These are phyloP conservation scores for Stemphylium beticola DNA, from an alignment of 2,329 filamentous ascomycete species.

Conservation along the genomic window DNA sequence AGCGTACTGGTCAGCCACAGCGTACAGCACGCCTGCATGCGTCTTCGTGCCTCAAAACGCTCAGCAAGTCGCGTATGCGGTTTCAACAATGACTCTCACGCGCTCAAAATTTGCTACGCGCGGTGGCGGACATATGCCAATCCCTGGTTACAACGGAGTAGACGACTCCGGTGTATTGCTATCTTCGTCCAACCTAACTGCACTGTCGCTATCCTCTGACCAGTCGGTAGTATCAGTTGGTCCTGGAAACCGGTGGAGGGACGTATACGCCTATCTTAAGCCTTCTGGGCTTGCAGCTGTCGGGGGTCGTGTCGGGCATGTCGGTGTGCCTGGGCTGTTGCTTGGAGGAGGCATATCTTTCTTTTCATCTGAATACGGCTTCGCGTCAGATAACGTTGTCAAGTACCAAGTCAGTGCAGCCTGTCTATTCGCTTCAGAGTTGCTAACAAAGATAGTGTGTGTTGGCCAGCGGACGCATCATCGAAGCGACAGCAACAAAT, in stretches of 20 bases:
- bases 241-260: slow-evolving; percentile 38
- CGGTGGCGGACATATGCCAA: slow-evolving; percentile 35
- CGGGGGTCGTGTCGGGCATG: slow-evolving; percentile 36
- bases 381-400: slow-evolving; percentile 27
- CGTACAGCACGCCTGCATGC: slow-evolving; percentile 23
- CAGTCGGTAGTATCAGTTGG: slow-evolving; percentile 32
- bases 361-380: slow-evolving; percentile 26
- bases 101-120: slow-evolving; percentile 27
- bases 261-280: slow-evolving; percentile 38
- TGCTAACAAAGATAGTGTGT: slow-evolving; percentile 25
- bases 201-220: slow-evolving; percentile 30
- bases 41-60: slow-evolving; percentile 27
- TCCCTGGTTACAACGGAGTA: slow-evolving; percentile 23
- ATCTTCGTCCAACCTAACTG: slow-evolving; percentile 24
- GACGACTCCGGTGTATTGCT: slow-evolving; percentile 25
- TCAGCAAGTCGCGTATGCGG: slow-evolving; percentile 23
- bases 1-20: slow-evolving; percentile 19
- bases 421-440: not conserved
- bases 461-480: slow-evolving; percentile 30
- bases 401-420: slow-evolving; percentile 25
- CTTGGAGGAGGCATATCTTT: slow-evolving; percentile 36
- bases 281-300: slow-evolving; percentile 27
- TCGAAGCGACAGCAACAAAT: slow-evolving; percentile 26
- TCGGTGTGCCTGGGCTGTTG: slow-evolving; percentile 39
- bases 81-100: slow-evolving; percentile 20